Evolutionary conservation across 495 filamentous ascomycete species (phyloP).

Genomic region (Bombardia bombarda): DNA sequence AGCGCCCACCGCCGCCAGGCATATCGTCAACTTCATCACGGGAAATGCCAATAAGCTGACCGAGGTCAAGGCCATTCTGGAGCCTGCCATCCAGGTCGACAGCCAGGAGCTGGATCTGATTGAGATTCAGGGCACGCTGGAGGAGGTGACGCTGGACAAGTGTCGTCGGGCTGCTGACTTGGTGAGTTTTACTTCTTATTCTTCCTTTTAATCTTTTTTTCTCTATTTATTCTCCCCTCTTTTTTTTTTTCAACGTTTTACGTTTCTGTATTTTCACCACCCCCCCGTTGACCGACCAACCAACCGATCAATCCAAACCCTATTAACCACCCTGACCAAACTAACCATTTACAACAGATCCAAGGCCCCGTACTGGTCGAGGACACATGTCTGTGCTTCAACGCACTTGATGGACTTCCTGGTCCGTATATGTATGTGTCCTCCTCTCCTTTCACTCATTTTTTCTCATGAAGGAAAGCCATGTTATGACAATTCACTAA

Average conservation of each 20-base stretch:
- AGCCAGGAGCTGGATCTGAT: slow-evolving; percentile 69
- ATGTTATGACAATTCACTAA: background rate
- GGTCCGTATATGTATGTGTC: slow-evolving; percentile 87
- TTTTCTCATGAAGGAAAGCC: background rate
- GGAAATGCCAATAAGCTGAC: slow-evolving; percentile 87
- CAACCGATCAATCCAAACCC: background rate
- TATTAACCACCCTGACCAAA: background rate
- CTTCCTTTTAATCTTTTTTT: background rate
- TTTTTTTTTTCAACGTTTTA: background rate
- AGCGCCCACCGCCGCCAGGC: slow-evolving; percentile 14
- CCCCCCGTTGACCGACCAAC: background rate
- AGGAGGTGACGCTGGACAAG: slow-evolving; percentile 86
- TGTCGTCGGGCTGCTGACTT: slow-evolving; percentile 65
- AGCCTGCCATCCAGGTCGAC: slow-evolving; percentile 60
- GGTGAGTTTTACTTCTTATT: slow-evolving; percentile 25
- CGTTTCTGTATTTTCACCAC: no score
- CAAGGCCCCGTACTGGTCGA: slow-evolving; percentile 87
- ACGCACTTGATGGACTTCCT: slow-evolving; percentile 80
- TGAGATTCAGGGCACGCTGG: slow-evolving; percentile 87
- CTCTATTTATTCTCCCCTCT: background rate
- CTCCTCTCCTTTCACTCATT: background rate
- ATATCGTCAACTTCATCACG: slow-evolving; percentile 82
- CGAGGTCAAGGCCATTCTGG: slow-evolving; percentile 82
- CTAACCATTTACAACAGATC: slow-evolving; percentile 40
- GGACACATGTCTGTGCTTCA: slow-evolving; percentile 91